phyloP scores from a whole-genome alignment of 2,329 filamentous ascomycete genomes.

The Sporothrix humicola region DNA sequence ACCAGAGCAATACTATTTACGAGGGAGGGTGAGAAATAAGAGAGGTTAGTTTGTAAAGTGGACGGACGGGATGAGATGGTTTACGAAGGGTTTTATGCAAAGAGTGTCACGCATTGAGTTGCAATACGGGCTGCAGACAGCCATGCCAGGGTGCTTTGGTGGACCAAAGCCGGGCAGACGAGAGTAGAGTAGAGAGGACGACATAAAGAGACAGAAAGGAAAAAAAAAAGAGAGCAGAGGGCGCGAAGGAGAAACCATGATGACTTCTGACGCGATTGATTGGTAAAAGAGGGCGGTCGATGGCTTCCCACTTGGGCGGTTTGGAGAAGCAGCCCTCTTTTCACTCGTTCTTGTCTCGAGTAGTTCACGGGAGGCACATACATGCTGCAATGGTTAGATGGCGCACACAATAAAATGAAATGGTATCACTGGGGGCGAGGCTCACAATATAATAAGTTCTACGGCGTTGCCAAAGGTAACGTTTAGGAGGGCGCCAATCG shows the following conservation, averaged over 20 bases:
- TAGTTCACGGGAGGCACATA: slow-evolving; percentile 52
- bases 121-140: slow-evolving; percentile 24
- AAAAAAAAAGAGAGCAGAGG: slow-evolving; percentile 28
- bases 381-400: slow-evolving; percentile 51
- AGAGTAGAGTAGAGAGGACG: slow-evolving; percentile 17
- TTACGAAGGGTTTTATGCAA: slow-evolving; percentile 24
- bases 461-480: slow-evolving; percentile 84
- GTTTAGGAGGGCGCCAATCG: slow-evolving; percentile 85
- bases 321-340: slow-evolving; percentile 50
- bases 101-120: slow-evolving; percentile 36
- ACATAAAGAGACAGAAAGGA: neutral
- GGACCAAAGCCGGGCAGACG: slow-evolving; percentile 29
- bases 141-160: slow-evolving; percentile 30
- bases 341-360: slow-evolving; percentile 54
- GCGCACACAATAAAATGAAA: neutral
- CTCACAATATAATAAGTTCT: slow-evolving; percentile 76
- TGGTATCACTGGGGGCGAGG: neutral
- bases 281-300: slow-evolving; percentile 59
- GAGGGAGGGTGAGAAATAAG: slow-evolving; percentile 37
- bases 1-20: slow-evolving; percentile 71
- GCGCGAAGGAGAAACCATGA: slow-evolving; percentile 35
- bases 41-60: slow-evolving; percentile 45
- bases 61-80: neutral
- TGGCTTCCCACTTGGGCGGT: slow-evolving; percentile 46
- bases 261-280: slow-evolving; percentile 54